These are phyloP conservation scores for Cercospora zeae-maydis DNA, from an alignment of 2,329 filamentous ascomycete genomes.

Conservation along the genomic window DNA sequence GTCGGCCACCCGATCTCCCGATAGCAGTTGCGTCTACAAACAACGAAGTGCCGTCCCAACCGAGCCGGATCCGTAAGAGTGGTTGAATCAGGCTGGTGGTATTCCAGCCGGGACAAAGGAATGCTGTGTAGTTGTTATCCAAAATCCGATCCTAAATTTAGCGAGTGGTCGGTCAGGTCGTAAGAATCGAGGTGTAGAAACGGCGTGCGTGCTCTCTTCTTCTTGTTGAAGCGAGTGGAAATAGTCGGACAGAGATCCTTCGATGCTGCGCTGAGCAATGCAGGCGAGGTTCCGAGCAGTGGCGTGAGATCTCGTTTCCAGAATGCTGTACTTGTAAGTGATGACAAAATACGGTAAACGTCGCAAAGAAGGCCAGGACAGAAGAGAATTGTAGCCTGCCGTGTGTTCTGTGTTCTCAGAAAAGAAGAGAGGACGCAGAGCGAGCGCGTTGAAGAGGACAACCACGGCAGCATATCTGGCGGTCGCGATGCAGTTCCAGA, in stretches of 20 bases:
- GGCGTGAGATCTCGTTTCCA: neutral
- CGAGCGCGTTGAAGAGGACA: neutral
- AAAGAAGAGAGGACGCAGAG: neutral
- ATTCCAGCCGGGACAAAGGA: slow-evolving; percentile 9
- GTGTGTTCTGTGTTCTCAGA: neutral
- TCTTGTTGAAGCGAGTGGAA: neutral
- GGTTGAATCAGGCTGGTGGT: neutral
- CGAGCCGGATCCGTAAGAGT: slow-evolving; percentile 4
- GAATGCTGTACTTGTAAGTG: neutral
- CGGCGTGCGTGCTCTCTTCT: neutral
- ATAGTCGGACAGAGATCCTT: neutral
- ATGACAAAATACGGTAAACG: neutral
- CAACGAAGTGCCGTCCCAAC: neutral
- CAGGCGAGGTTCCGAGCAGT: neutral
- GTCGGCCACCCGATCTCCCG: neutral
- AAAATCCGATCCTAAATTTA: neutral
- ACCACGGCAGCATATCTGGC: neutral
- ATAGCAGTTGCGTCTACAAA: neutral
- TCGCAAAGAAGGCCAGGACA: neutral
- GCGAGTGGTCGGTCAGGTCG: neutral
- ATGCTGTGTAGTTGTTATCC: neutral
- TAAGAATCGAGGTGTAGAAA: neutral
- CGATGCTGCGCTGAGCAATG: neutral
- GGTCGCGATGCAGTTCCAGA: slow-evolving; percentile 4
- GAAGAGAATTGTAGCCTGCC: neutral